phyloP scores from a whole-genome alignment of 805 yeast species.

The Cyberlindnera euphorbiiphila region DNA sequence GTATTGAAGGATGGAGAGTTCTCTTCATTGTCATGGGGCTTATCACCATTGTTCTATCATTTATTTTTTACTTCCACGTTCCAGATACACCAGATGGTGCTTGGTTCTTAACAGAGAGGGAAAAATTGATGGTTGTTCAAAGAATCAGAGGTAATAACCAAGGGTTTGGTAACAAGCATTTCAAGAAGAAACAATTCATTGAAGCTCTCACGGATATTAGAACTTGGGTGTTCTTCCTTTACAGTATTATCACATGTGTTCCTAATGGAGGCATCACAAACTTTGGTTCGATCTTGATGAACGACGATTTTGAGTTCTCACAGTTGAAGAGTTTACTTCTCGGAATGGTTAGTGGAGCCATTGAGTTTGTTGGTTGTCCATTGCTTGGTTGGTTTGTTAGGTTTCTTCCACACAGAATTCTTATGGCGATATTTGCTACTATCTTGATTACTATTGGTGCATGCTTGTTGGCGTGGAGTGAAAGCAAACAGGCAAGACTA shows the following conservation, averaged over 20 bases:
- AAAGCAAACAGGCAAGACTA: conserved; percentile 25
- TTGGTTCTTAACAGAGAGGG: conserved; percentile 43
- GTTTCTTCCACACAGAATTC: conserved; percentile 5
- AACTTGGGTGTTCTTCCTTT: conserved; percentile 43
- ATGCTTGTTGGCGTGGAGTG: conserved; percentile 33
- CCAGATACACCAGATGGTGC: conserved; percentile 54
- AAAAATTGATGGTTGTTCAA: conserved; percentile 43
- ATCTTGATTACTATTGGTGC: conserved; percentile 1
- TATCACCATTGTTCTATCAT: conserved; percentile 49
- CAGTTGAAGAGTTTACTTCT: conserved; percentile 34
- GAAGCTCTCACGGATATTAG: conserved; percentile 48
- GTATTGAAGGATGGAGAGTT: conserved; percentile 54
- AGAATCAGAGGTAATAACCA: conserved; percentile 50
- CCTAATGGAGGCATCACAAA: too few relatives aligned
- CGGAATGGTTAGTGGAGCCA: conserved; percentile 25
- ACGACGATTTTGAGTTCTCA: conserved; percentile 23
- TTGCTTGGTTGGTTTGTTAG: not conserved
- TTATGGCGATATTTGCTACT: conserved; percentile 2
- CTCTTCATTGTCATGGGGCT: conserved; percentile 57
- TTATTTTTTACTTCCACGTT: conserved; percentile 42
- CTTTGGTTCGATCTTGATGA: conserved; percentile 16
- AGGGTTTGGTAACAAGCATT: conserved; percentile 52
- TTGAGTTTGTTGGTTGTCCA: conserved; percentile 9
- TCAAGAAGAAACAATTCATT: conserved; percentile 49
- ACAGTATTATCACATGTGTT: conserved; percentile 37